phyloP scores from a whole-genome alignment of 495 filamentous ascomycete genomes.

The Aspergillus heteromorphus region DNA sequence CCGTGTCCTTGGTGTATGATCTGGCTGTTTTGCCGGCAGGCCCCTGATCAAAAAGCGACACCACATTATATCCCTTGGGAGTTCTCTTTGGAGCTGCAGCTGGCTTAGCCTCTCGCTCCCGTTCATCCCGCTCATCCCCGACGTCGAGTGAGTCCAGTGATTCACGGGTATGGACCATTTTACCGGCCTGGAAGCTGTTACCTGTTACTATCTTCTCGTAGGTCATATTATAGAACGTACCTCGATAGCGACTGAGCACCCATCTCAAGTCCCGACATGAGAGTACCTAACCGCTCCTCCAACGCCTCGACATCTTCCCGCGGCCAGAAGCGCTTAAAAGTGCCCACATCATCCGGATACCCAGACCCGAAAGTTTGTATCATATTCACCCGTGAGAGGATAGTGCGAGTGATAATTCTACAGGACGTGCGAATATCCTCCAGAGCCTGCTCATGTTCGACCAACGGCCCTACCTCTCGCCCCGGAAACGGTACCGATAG shows the following conservation, averaged over 20 bases:
- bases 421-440: background rate
- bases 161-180: background rate
- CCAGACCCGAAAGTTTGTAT: background rate
- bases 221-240: background rate
- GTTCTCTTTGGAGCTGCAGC: background rate
- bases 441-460: background rate
- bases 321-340: background rate
- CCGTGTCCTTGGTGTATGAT: background rate
- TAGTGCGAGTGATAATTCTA: background rate
- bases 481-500: background rate
- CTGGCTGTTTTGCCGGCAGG: background rate
- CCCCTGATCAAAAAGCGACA: background rate
- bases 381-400: background rate
- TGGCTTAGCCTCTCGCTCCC: background rate
- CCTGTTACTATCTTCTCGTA: background rate
- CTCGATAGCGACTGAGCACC: background rate
- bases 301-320: background rate
- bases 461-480: background rate
- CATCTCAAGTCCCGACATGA: background rate
- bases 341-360: background rate
- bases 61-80: background rate
- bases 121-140: background rate
- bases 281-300: background rate
- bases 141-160: background rate
- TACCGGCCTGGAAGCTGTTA: background rate